Conservation (phyloP, 306 rosid species). For the Vigna reflexopilosa region DNA sequence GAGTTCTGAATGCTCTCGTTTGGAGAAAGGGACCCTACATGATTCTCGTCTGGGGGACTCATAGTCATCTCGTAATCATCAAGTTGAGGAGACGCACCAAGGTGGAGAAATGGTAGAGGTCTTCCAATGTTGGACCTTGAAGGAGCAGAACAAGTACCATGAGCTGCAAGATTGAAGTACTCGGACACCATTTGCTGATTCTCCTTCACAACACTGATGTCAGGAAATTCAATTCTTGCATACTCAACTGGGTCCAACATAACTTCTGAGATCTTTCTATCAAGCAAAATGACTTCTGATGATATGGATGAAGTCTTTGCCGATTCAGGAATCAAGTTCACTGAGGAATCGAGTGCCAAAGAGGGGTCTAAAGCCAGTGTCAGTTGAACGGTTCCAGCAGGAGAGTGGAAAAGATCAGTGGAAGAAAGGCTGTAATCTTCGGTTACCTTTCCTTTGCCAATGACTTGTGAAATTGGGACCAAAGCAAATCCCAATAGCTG, state of each 20-base stretch:
- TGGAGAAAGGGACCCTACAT: constrained; percentile 60
- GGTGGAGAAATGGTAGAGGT: constrained; percentile 76
- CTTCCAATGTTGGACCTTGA: constrained; percentile 52
- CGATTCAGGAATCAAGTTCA: constrained; percentile 52
- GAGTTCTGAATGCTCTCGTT: constrained; percentile 75
- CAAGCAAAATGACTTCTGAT: constrained; percentile 81
- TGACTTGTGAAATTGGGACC: constrained; percentile 70
- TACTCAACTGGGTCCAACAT: constrained; percentile 70
- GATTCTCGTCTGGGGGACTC: constrained; percentile 62
- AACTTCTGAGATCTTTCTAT: constrained; percentile 61
- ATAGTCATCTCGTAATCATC: constrained; percentile 75
- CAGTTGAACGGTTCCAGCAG: constrained; percentile 78
- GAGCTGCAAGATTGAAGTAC: constrained; percentile 61
- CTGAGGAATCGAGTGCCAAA: constrained; percentile 43
- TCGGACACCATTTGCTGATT: constrained; percentile 82
- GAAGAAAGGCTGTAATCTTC: constrained; percentile 77
- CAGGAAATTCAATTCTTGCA: constrained; percentile 86
- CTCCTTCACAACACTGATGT: constrained; percentile 67
- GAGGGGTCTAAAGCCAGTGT: constrained; percentile 60
- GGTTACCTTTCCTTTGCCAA: constrained; percentile 69
- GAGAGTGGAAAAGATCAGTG: constrained; percentile 90
- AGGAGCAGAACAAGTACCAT: constrained; percentile 28
- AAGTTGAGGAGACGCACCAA: constrained; percentile 64
- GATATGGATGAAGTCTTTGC: constrained; percentile 69
- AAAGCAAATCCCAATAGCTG: constrained; percentile 86